Evolutionary conservation across 164 flowering plant genomes (phyloP).

Genomic region (Nymphaea thermarum): DNA sequence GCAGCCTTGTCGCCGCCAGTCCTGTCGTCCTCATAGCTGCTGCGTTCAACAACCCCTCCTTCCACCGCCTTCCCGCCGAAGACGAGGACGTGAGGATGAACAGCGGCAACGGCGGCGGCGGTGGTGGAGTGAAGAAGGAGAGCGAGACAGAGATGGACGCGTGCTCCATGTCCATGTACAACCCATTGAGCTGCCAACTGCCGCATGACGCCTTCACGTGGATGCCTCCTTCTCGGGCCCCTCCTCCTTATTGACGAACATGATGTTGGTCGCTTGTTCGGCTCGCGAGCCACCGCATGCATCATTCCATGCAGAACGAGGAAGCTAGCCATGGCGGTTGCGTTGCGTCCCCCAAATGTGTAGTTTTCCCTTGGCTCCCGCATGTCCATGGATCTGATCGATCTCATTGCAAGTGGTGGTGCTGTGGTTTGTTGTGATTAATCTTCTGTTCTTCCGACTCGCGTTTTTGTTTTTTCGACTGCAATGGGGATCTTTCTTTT

Average conservation of each 20-base stretch:
- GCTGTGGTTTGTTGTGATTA: background rate
- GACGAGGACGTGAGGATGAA: constrained; percentile 2
- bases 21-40: constrained; percentile 23
- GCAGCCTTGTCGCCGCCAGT: constrained; percentile 20
- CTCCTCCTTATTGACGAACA: background rate
- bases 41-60: constrained; percentile 16
- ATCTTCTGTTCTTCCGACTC: background rate
- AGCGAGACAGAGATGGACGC: background rate
- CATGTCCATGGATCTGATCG: background rate
- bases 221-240: constrained; percentile 18
- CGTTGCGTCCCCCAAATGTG: background rate
- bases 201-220: constrained; percentile 17
- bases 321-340: background rate
- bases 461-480: background rate
- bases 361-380: too few relatives aligned
- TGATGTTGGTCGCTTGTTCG: background rate
- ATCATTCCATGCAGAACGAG: background rate
- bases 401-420: background rate
- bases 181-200: constrained; percentile 17
- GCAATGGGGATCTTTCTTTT: background rate
- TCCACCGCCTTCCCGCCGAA: constrained; percentile 14
- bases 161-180: constrained; percentile 8
- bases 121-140: background rate
- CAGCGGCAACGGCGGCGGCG: constrained; percentile 3
- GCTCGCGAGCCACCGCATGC: background rate